Percentiles rank a stretch among this genome's conserved stretches.
phyloP scores from a whole-genome alignment of 208 protist species.

The Sergeia podlipaevii region DNA sequence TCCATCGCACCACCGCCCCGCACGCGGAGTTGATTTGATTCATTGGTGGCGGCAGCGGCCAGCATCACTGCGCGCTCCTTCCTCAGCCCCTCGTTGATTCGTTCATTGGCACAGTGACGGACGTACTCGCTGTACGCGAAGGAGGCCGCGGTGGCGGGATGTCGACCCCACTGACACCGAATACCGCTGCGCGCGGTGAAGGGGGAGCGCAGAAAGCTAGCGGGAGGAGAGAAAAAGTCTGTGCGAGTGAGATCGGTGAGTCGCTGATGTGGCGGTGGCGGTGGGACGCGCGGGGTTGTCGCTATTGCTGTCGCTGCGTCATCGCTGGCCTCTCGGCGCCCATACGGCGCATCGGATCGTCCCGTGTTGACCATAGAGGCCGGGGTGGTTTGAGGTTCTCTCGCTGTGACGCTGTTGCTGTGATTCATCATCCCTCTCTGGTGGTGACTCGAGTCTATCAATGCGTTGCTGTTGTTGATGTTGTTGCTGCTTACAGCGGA shows the following conservation, averaged over 20 bases:
- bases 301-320: not conserved
- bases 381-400: not conserved
- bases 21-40: no score
- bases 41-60: no score
- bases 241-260: slow-evolving; percentile 4
- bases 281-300: not conserved
- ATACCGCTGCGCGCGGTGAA: slow-evolving; percentile 26
- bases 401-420: not conserved
- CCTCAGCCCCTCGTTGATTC: not conserved
- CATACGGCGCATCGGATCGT: not conserved
- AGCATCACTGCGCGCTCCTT: no score
- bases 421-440: no score
- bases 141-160: slow-evolving; percentile 25
- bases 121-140: slow-evolving; percentile 28
- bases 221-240: slow-evolving; percentile 10
- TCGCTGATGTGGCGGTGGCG: not conserved
- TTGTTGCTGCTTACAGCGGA: not conserved
- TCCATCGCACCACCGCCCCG: no score
- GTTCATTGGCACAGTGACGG: not conserved
- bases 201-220: not conserved
- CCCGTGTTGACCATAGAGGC: not conserved
- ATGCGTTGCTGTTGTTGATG: not conserved
- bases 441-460: no score
- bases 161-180: slow-evolving; percentile 25
- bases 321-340: not conserved